These are phyloP conservation scores for Leccinellum luteum DNA, from an alignment of 768 basidiomycete genomes.

Conservation along the genomic window DNA sequence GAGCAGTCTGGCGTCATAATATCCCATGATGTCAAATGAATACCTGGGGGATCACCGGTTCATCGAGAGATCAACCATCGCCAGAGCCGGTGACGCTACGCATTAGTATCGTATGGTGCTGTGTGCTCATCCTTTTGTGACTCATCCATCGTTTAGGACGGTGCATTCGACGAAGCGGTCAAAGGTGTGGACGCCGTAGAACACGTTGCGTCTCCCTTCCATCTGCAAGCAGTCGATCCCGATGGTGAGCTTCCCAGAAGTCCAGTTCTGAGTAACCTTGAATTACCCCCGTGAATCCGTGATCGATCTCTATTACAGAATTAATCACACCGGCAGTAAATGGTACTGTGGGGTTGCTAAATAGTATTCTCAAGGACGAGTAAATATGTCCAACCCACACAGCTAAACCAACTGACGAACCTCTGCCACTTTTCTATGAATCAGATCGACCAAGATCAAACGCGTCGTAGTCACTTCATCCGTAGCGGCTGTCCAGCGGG, in stretches of 20 bases:
- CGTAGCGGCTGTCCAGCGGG: slow-evolving; percentile 43
- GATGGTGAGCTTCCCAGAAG: slow-evolving; percentile 21
- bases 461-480: slow-evolving; percentile 72
- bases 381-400: slow-evolving; percentile 20
- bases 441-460: slow-evolving; percentile 45
- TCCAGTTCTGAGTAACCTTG: not conserved
- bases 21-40: not conserved
- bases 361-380: slow-evolving; percentile 55
- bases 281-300: not conserved
- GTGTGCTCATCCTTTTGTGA: not conserved
- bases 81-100: not conserved
- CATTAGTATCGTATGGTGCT: too few species aligned
- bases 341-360: slow-evolving; percentile 63
- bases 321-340: slow-evolving; percentile 68
- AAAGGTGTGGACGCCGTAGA: slow-evolving; percentile 70
- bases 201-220: slow-evolving; percentile 67
- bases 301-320: slow-evolving; percentile 35
- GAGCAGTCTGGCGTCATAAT: not conserved
- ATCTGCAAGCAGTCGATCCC: slow-evolving; percentile 44
- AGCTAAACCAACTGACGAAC: not conserved
- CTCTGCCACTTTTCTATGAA: not conserved
- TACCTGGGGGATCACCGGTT: not conserved
- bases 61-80: not conserved
- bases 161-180: slow-evolving; percentile 78
- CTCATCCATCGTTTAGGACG: slow-evolving; percentile 37